A percentile compares a stretch with the other conserved stretches of the same genome.
phyloP scores from a whole-genome alignment of 768 basidiomycete species.

The Leccinum uliginosum region DNA sequence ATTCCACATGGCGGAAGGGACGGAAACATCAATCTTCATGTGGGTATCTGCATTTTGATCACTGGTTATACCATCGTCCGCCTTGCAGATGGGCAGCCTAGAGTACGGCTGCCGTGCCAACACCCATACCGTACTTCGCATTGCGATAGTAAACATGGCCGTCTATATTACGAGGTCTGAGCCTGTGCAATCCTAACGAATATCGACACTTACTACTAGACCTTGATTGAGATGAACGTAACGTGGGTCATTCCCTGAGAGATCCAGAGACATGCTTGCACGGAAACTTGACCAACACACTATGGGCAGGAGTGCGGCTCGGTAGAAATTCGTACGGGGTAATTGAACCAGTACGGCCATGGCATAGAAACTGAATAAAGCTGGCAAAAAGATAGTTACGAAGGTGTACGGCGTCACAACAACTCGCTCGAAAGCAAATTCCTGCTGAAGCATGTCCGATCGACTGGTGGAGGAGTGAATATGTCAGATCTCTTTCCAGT shows the following conservation, averaged over 20 bases:
- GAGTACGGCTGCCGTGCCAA: conserved; percentile 12
- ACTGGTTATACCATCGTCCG: background rate
- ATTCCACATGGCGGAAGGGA: conserved; percentile 22
- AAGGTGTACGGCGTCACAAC: conserved; percentile 26
- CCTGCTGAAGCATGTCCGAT: conserved; percentile 7
- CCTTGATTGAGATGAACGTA: conserved; percentile 20
- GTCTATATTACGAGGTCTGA: conserved; percentile 14
- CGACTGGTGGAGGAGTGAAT: conserved; percentile 4
- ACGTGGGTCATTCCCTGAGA: conserved; percentile 15
- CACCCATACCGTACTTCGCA: conserved; percentile 26
- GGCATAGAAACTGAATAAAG: conserved; percentile 42
- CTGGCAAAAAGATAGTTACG: conserved; percentile 36
- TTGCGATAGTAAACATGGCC: conserved; percentile 19
- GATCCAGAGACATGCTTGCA: conserved; percentile 27
- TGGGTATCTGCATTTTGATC: background rate
- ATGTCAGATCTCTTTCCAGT: conserved; percentile 1
- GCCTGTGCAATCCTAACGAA: background rate
- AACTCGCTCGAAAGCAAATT: conserved; percentile 11
- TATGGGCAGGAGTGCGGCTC: conserved; percentile 46
- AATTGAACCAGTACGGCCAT: conserved; percentile 51
- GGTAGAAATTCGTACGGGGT: conserved; percentile 39
- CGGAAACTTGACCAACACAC: conserved; percentile 43
- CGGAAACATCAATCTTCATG: background rate
- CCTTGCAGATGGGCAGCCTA: conserved; percentile 8
- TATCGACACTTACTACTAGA: conserved; percentile 12